Evolutionary conservation across 2,329 filamentous ascomycete genomes (phyloP).

Genomic region (Neofusicoccum laricinum): DNA sequence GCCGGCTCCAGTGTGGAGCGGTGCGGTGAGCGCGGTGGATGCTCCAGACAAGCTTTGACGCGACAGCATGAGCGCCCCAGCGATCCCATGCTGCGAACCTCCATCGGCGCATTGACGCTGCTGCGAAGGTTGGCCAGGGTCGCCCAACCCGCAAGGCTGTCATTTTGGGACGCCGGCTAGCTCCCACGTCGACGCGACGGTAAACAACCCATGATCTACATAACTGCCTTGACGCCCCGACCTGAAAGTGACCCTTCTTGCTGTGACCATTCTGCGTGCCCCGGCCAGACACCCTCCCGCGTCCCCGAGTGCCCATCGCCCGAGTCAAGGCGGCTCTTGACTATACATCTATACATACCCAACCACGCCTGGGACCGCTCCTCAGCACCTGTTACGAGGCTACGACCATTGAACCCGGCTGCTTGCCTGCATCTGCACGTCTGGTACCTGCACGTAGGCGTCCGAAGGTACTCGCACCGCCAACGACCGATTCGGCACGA

Average conservation of each 20-base stretch:
- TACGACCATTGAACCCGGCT: constrained; percentile 7
- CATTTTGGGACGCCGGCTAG: constrained; percentile 25
- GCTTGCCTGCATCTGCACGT: constrained; percentile 12
- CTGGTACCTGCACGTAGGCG: constrained; percentile 16
- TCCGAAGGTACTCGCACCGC: constrained; percentile 22
- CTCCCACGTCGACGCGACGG: constrained; percentile 25
- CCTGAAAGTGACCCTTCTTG: constrained; percentile 15
- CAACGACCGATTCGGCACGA: neutral
- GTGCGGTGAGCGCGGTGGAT: constrained; percentile 17
- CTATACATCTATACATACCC: constrained; percentile 18
- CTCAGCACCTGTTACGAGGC: constrained; percentile 13
- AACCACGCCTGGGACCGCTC: constrained; percentile 3
- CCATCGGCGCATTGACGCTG: constrained; percentile 14
- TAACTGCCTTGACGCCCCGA: constrained; percentile 28
- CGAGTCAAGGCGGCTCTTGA: constrained; percentile 13
- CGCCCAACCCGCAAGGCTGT: constrained; percentile 29
- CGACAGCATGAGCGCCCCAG: constrained; percentile 29
- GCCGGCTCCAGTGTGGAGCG: constrained; percentile 9
- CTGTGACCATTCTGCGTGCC: constrained; percentile 20
- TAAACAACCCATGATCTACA: constrained; percentile 26
- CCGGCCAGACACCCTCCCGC: constrained; percentile 21
- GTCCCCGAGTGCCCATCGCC: constrained; percentile 11
- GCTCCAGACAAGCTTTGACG: constrained; percentile 26
- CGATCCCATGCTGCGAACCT: constrained; percentile 24
- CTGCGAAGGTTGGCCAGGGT: constrained; percentile 22